These are phyloP conservation scores for Alternaria triticimaculans DNA, from an alignment of 2,329 filamentous ascomycete species.

Conservation along the genomic window DNA sequence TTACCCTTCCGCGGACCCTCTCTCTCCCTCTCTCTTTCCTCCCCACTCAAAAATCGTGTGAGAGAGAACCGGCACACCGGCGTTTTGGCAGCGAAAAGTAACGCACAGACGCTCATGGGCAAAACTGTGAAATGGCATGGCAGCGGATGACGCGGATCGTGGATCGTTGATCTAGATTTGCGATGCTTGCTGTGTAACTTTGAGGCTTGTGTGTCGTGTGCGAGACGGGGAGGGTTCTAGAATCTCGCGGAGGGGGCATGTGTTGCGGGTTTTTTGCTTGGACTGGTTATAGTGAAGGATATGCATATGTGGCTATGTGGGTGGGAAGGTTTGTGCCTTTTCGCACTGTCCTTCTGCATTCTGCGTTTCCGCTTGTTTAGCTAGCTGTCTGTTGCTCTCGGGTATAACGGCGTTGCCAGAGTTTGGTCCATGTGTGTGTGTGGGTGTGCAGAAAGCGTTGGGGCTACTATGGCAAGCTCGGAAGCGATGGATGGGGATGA, in stretches of 20 bases:
- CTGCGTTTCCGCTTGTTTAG: not conserved
- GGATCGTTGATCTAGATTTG: constrained; percentile 3
- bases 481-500: not conserved
- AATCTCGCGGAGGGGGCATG: not conserved
- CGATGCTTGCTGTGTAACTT: not conserved
- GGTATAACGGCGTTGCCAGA: not conserved
- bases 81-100: not conserved
- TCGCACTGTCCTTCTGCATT: not conserved
- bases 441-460: not conserved
- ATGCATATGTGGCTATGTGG: not conserved
- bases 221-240: not conserved
- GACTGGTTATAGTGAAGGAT: not conserved
- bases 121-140: constrained; percentile 21
- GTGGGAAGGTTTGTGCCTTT: not conserved
- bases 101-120: constrained; percentile 25
- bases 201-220: not conserved
- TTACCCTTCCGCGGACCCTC: not conserved
- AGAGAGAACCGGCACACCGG: constrained; percentile 4
- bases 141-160: not conserved
- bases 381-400: not conserved
- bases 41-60: not conserved
- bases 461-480: not conserved
- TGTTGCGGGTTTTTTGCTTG: not conserved
- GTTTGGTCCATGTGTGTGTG: not conserved
- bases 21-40: not conserved